These are phyloP conservation scores for Fusarium oxysporum DNA, from an alignment of 2,329 filamentous ascomycete species.

Conservation along the genomic window DNA sequence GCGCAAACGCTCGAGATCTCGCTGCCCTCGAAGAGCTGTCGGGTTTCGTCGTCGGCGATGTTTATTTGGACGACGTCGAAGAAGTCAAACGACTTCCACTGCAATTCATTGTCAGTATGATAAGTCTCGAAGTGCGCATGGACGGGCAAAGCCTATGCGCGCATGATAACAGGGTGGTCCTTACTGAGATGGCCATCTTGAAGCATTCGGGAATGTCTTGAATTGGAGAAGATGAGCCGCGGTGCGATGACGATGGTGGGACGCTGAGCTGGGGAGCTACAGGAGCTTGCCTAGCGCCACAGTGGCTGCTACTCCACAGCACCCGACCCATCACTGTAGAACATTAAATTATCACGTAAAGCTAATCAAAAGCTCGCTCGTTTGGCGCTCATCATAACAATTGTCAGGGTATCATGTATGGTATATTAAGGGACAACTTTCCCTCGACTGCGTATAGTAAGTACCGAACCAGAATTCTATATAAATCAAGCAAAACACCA, in stretches of 20 bases:
- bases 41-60: slow-evolving; percentile 81
- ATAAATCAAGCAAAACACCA: slow-evolving; percentile 29
- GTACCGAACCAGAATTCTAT: slow-evolving; percentile 40
- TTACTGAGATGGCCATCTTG: slow-evolving; percentile 53
- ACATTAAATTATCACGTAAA: neutral
- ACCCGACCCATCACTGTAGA: neutral
- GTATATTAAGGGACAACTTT: slow-evolving; percentile 39
- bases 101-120: slow-evolving; percentile 19
- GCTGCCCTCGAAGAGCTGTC: slow-evolving; percentile 82
- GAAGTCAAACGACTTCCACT: slow-evolving; percentile 99
- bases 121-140: neutral
- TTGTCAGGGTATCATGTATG: slow-evolving; percentile 48
- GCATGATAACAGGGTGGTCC: neutral
- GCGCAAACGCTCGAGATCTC: slow-evolving; percentile 87
- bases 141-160: neutral
- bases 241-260: slow-evolving; percentile 50
- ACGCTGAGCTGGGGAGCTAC: slow-evolving; percentile 42
- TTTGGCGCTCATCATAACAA: neutral
- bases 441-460: slow-evolving; percentile 34
- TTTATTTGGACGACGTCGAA: slow-evolving; percentile 93
- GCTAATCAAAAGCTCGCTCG: neutral
- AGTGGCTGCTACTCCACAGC: slow-evolving; percentile 37
- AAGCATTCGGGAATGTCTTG: slow-evolving; percentile 43
- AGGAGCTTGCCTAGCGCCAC: slow-evolving; percentile 42
- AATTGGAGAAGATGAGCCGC: slow-evolving; percentile 35